Conservation (phyloP, 495 filamentous ascomycete species). For the Aspergillus cavernicola region DNA sequence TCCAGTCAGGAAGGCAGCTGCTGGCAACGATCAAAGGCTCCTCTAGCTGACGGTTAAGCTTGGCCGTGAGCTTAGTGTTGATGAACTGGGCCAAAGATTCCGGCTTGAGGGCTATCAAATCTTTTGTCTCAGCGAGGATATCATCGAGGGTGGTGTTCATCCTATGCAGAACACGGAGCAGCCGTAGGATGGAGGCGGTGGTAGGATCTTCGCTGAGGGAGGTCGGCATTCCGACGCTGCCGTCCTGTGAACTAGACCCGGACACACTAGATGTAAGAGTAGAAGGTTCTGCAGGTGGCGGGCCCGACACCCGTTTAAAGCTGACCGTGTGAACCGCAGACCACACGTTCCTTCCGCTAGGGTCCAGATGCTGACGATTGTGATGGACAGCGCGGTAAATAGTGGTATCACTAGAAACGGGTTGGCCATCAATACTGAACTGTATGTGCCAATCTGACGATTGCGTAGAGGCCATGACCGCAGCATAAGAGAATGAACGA, state of each 20-base stretch:
- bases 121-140: conserved; percentile 85
- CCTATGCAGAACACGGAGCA: conserved; percentile 88
- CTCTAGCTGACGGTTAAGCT: conserved; percentile 94
- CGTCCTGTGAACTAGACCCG: conserved; percentile 39
- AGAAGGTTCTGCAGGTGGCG: conserved; percentile 76
- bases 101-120: conserved; percentile 62
- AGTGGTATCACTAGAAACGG: conserved; percentile 86
- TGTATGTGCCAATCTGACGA: conserved; percentile 98
- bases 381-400: conserved; percentile 93
- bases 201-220: conserved; percentile 82
- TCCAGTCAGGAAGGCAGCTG: conserved; percentile 94
- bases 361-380: conserved; percentile 57
- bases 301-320: conserved; percentile 81
- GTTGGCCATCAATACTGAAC: conserved; percentile 82
- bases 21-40: conserved; percentile 98
- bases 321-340: conserved; percentile 86
- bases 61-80: conserved; percentile 98
- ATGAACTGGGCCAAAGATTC: conserved; percentile 95
- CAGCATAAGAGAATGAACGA: conserved; percentile 66
- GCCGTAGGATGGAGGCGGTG: conserved; percentile 80
- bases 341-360: conserved; percentile 75
- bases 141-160: conserved; percentile 95
- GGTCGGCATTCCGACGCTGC: conserved; percentile 58
- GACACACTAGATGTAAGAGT: conserved; percentile 56
- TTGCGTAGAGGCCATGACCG: conserved; percentile 60